Base-by-base conservation (phyloP, 2,329 filamentous ascomycete genomes). In the Fusarium aywerte region DNA sequence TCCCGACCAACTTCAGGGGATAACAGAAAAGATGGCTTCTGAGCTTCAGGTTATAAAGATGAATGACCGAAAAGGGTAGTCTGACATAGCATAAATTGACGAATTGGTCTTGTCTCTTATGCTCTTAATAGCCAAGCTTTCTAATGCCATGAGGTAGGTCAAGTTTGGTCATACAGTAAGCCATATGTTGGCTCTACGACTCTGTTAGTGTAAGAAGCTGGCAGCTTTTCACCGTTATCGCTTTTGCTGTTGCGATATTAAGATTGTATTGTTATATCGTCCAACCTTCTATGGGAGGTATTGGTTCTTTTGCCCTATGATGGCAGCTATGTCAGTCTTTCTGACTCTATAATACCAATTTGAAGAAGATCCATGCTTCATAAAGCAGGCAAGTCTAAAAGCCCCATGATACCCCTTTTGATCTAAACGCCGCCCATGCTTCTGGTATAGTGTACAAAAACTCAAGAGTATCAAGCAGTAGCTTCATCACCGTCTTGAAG, bases 341-440 rank as follows among this genome's bases (percentile, higher is more conserved):
- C 33, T 49, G 21, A 18, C 32, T 12, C 8, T 29, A 29, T 20
- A 25, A 13, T 13, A 13, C 32, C 44, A n/a, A 35, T 48, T 23
- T 13, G 23, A 43, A 27, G 15, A 42, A 42, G n/a, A 49, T 27
- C 12, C 16, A 44, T 52, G 31, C n/a, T 18, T 29, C 38, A 27
- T 32, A 25, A 38, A 31, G 6, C n/a, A 49, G 23, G 21, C 4
- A 38, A 11, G n/a, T 38, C 32, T 36, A 27, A 36, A 25, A 36
- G 25, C 18, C 20, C 16, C 5, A 12, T 18, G n/a, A 31, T 25
- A 23, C 31, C 42, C 40, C 47, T 43, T 63, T 43, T 56, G 29
- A 49, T 62, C 42, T 47, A 35, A 70, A 73, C 70, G 70, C 71
- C 71, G 39, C 25, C 65, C 43, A 65, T 65, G 64, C 53, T 59